phyloP scores from a whole-genome alignment of 1,284 basidiomycete species.

The Rhodotorula mucilaginosa region DNA sequence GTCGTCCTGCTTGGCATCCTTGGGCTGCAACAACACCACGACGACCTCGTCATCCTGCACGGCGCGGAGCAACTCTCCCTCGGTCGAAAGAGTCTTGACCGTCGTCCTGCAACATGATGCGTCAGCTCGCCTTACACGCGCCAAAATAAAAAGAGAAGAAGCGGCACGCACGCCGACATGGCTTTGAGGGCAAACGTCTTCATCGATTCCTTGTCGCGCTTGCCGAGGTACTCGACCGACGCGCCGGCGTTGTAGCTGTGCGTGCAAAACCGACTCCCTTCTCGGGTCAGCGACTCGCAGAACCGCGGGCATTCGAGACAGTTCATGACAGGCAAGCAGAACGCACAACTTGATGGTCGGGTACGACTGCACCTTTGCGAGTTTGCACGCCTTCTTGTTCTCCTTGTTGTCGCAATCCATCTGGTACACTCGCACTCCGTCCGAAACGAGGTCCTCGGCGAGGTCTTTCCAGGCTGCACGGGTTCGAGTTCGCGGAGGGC shows the following conservation, averaged over 20 bases:
- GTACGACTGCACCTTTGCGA: slow-evolving; percentile 68
- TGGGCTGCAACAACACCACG: slow-evolving; percentile 70
- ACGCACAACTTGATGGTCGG: slow-evolving; percentile 72
- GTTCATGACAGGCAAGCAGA: background rate
- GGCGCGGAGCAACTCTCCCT: slow-evolving; percentile 54
- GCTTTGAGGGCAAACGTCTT: slow-evolving; percentile 70
- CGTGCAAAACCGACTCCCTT: no score
- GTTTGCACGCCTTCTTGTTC: slow-evolving; percentile 63
- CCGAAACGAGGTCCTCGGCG: slow-evolving; percentile 61
- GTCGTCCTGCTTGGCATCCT: slow-evolving; percentile 41
- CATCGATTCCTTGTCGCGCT: slow-evolving; percentile 66
- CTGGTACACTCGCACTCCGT: slow-evolving; percentile 70
- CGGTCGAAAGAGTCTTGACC: slow-evolving; percentile 50
- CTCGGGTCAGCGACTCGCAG: background rate
- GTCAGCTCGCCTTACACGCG: slow-evolving; percentile 8
- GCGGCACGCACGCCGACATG: slow-evolving; percentile 58
- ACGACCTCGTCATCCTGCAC: slow-evolving; percentile 62
- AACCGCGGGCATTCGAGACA: background rate
- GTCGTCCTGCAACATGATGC: slow-evolving; percentile 4
- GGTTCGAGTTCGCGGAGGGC: no score
- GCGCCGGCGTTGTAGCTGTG: slow-evolving; percentile 52
- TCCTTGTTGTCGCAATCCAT: slow-evolving; percentile 72
- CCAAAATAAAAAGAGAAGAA: background rate
- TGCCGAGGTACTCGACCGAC: slow-evolving; percentile 68
- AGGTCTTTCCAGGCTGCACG: slow-evolving; percentile 64